Base-by-base conservation (phyloP, 768 basidiomycete genomes). In the Auriscalpium vulgare region DNA sequence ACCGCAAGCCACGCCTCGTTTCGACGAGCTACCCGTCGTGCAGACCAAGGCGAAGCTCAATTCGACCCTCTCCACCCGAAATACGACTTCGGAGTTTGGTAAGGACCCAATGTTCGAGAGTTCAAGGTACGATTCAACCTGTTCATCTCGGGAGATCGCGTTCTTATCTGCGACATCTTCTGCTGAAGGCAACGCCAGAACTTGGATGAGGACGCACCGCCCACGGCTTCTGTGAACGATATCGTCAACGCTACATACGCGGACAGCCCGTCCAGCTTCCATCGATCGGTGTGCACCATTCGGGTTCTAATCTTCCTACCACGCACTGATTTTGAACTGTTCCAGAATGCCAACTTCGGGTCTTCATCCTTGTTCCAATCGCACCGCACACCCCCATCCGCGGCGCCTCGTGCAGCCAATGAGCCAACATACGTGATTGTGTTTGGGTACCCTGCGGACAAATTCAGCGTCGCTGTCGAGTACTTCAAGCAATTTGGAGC, bases 401-500 rank as follows among this genome's bases (percentile, higher is more conserved):
- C 60, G 10, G 55, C 56, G 9, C 4, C 29, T 29, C 29, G 29
- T 29, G 36, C 68, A 44, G 57, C 72, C 6, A 50, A 70, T 10
- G 77, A 81, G 29, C 74, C 79, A 3, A 67, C 79, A 34, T 86
- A 85, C 63, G 75, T 95, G 37, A 75, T 92, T 64, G 83, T 95
- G 51, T 95, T 91, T 58, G 92, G 92, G n/a, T 95, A 92, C 66
- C 91, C 92, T 6, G 74, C 82, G 36, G 88, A 92, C 68, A 84
- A 84, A 64, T 88, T 86, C 67, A 82, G 79, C 52, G 66, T 83
- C 14, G 83, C 87, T 0, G 81, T 80, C 14, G 87, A 87, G 63
- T 87, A 87, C 68, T 87, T 91, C 74, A 79, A 78, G 61, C 82
- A 84, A 1, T 71, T 95, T 19, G 90, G 88, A 8, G 80, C 81